A percentile compares a stretch with the other conserved stretches of the same genome.
Evolutionary conservation across 2,329 filamentous ascomycete species (phyloP).

Genomic region (Corynespora cassiicola): DNA sequence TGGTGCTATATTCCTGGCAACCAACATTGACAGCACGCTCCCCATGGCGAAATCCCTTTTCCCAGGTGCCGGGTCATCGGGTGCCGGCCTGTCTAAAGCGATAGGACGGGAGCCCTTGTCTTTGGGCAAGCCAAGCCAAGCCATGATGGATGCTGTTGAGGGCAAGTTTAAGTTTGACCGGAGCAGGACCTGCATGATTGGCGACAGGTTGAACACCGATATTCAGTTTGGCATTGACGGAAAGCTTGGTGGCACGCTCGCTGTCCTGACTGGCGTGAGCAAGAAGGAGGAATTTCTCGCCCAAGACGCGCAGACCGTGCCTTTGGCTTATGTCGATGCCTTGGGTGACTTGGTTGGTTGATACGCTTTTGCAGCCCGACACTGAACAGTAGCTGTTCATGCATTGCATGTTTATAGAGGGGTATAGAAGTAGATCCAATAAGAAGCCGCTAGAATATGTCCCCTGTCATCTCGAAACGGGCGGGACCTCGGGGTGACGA

Average conservation of each 20-base stretch:
- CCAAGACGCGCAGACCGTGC: slow-evolving; percentile 71
- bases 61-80: slow-evolving; percentile 86
- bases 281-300: slow-evolving; percentile 84
- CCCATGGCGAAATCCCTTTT: slow-evolving; percentile 84
- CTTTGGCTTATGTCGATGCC: slow-evolving; percentile 83
- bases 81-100: slow-evolving; percentile 74
- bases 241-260: slow-evolving; percentile 86
- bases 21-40: slow-evolving; percentile 90
- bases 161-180: slow-evolving; percentile 92
- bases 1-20: slow-evolving; percentile 88
- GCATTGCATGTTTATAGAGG: slow-evolving; percentile 1
- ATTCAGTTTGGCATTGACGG: slow-evolving; percentile 95
- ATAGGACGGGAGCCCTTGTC: slow-evolving; percentile 72
- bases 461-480: background rate
- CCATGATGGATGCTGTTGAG: slow-evolving; percentile 99
- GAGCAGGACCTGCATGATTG: slow-evolving; percentile 89
- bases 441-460: background rate
- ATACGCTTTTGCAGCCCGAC: background rate
- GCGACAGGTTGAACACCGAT: slow-evolving; percentile 92
- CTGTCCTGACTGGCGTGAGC: slow-evolving; percentile 87
- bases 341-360: slow-evolving; percentile 73
- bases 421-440: slow-evolving; percentile 7
- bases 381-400: background rate
- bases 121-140: slow-evolving; percentile 93
- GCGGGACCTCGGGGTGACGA: background rate